Base-by-base conservation (phyloP, 2,329 filamentous ascomycete species). In the Diaporthe destruens region DNA sequence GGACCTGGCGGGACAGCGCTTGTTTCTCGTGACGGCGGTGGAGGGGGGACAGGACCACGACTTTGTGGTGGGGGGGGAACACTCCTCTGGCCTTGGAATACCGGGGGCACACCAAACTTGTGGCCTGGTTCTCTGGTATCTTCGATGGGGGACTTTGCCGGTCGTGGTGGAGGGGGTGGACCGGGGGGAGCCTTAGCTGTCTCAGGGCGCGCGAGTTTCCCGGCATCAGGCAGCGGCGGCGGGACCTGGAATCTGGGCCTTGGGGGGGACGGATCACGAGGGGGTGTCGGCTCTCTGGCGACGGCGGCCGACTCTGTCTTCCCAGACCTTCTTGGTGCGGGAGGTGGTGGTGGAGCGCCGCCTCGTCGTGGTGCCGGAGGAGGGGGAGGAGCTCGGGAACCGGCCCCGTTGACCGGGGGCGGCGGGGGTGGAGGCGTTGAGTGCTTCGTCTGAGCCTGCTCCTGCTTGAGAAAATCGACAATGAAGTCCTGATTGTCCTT, bases 141-240 rank as follows among this genome's bases (percentile, higher is more conserved):
- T 53, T 94, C 92, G 67, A 94, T 84, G 1, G 93, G 88, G 9
- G 90, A 91, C 81, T 94, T 94, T 5, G 91, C 88, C 14, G 92
- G 92, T 72, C 90, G 85, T 18, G 90, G 91, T 14, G 92, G 92
- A 49, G 92, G 91, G 32, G 91, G 89, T 36, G 92, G 92, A 1
- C 88, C 91, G 39, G 90, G 87, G 39, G 90, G 87, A 71, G 77
- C 79, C 79, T 76, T 84, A 80, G 78, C 86, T 81, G 79, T 85
- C 77, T 81, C 88, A 80, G 71, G 82, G 83, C 91, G 87, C 4
- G 93, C 94, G 79, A 90, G 96, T 82, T 94, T 97, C 49, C 96
- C 96, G 72, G 96, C 96, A 81, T 98, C 95, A 71, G 94, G 90
- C 73, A 98, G 84, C 2, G 96, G 94, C 44, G 96, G 96, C 57